phyloP scores from a whole-genome alignment of 208 protist species.

The Trypanosoma platydactyli region DNA sequence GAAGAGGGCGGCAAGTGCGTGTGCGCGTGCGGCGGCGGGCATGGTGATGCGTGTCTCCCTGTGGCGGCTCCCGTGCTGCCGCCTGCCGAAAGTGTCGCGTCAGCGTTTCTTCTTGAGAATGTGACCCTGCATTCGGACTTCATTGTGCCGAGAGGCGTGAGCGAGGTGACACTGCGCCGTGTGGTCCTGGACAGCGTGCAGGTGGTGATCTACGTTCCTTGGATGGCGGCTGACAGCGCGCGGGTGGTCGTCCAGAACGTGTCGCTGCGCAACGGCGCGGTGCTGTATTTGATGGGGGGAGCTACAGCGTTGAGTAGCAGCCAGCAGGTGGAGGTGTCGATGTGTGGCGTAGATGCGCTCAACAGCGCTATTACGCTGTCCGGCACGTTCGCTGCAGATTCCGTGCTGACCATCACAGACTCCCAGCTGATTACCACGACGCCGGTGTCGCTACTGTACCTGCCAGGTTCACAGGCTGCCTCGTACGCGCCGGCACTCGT shows the following conservation, averaged over 20 bases:
- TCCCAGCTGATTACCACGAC: conserved; percentile 4
- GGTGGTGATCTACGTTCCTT: conserved; percentile 16
- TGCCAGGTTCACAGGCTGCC: not conserved
- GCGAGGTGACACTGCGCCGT: conserved; percentile 7
- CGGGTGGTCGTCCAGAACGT: conserved; percentile 9
- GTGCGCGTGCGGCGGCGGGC: conserved; percentile 7
- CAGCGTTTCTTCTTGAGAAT: conserved; percentile 8
- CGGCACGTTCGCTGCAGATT: conserved; percentile 7
- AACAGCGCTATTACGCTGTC: conserved; percentile 14
- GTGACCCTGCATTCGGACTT: not conserved
- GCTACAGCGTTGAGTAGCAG: not conserved
- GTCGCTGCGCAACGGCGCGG: conserved; percentile 3
- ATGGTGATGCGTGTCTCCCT: conserved; percentile 15
- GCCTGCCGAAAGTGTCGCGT: not conserved
- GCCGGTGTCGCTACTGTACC: not conserved
- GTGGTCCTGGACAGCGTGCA: conserved; percentile 13
- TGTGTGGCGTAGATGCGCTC: conserved; percentile 4
- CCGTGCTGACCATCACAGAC: conserved; percentile 6
- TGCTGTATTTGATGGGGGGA: conserved; percentile 13
- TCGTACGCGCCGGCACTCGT: not conserved
- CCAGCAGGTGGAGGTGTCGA: conserved; percentile 3
- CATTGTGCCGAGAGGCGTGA: conserved; percentile 7
- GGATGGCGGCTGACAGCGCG: conserved; percentile 4
- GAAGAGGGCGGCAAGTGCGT: not conserved
- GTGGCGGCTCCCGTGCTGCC: not conserved